Conservation (phyloP, 1,139 yeast species). For the Nakaseomyces kungkrabaensis region DNA sequence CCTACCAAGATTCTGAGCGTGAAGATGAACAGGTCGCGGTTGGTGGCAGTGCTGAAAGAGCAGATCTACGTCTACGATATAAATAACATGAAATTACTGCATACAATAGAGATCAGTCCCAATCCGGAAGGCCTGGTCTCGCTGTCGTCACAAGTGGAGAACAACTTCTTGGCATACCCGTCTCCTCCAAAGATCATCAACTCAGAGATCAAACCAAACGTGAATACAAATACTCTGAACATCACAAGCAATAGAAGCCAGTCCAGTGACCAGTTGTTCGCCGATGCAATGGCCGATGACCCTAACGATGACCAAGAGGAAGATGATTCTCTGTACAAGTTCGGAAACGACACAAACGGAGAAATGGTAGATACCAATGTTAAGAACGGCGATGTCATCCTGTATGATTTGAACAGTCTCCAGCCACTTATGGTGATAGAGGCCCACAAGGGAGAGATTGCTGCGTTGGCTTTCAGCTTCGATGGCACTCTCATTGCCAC, state of each 20-base stretch:
- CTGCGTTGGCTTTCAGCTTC: conserved; percentile 64
- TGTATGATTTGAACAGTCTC: conserved; percentile 65
- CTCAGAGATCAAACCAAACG: conserved; percentile 24
- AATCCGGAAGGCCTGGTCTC: conserved; percentile 49
- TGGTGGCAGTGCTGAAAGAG: conserved; percentile 70
- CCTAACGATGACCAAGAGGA: not conserved
- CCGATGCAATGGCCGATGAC: not conserved
- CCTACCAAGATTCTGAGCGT: conserved; percentile 77
- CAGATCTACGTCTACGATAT: conserved; percentile 88
- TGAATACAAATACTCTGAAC: conserved; percentile 21
- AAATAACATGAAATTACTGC: conserved; percentile 74
- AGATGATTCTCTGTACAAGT: conserved; percentile 5
- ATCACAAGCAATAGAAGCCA: conserved; percentile 9
- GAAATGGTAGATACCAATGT: conserved; percentile 15
- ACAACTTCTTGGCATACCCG: conserved; percentile 75
- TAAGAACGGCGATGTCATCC: conserved; percentile 77
- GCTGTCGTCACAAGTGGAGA: conserved; percentile 53
- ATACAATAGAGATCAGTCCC: conserved; percentile 79
- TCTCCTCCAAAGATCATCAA: conserved; percentile 45
- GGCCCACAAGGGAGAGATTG: conserved; percentile 82
- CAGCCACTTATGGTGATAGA: conserved; percentile 86
- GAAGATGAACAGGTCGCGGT: conserved; percentile 61
- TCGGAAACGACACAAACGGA: conserved; percentile 27
- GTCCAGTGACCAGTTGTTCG: not conserved
- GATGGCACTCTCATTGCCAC: conserved; percentile 86